phyloP scores from a whole-genome alignment of 768 basidiomycete species.

The Baorangia bicolor region DNA sequence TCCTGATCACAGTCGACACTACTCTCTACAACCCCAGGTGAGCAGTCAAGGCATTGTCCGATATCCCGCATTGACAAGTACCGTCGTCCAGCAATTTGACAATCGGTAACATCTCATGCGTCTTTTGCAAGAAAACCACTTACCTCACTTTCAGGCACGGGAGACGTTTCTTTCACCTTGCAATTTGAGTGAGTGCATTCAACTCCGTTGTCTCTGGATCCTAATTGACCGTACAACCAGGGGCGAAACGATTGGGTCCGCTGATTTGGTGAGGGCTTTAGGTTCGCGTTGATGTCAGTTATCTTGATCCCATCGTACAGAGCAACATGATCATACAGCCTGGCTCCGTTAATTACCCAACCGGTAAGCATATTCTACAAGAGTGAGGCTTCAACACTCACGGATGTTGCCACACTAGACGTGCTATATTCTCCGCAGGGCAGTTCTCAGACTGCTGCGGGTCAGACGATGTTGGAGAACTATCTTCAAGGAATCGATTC shows the following conservation, averaged over 20 bases:
- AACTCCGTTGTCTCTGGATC: not conserved
- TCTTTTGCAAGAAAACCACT: constrained; percentile 21
- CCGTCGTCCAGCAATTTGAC: constrained; percentile 33
- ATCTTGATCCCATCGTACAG: constrained; percentile 30
- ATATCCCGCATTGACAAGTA: not conserved
- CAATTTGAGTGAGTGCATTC: constrained; percentile 48
- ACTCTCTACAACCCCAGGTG: constrained; percentile 67
- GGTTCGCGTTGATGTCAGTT: not conserved
- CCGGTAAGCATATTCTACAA: constrained; percentile 35
- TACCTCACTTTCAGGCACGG: constrained; percentile 51
- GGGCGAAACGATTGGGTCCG: constrained; percentile 54
- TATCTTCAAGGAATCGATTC: constrained; percentile 65
- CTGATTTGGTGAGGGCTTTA: constrained; percentile 46
- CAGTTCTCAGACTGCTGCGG: constrained; percentile 46
- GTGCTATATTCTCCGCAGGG: constrained; percentile 64
- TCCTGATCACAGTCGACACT: constrained; percentile 66
- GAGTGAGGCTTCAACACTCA: not conserved
- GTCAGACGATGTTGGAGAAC: constrained; percentile 58
- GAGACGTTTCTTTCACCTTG: constrained; percentile 61
- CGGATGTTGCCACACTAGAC: constrained; percentile 32
- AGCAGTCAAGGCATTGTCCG: constrained; percentile 1
- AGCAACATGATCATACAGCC: constrained; percentile 57
- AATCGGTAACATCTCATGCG: constrained; percentile 26
- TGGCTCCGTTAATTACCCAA: constrained; percentile 55
- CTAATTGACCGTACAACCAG: constrained; percentile 28